phyloP scores from a whole-genome alignment of 345 rosid species.

The Aquilaria sinensis region DNA sequence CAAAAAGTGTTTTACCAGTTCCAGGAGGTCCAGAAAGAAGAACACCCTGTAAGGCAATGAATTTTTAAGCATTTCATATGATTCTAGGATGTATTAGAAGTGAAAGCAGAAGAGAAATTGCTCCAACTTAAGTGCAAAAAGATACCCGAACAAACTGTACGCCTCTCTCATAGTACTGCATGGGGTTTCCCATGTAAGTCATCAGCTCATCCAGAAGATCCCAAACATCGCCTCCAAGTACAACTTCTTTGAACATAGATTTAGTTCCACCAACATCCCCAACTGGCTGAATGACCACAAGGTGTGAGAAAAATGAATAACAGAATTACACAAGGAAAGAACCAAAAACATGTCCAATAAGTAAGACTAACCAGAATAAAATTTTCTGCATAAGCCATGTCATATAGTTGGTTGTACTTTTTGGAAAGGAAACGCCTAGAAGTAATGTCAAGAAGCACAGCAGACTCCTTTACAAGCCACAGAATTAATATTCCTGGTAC shows the following conservation, averaged over 20 bases:
- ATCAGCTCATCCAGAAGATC: conserved; percentile 95
- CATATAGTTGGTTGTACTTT: conserved; percentile 82
- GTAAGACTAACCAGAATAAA: conserved; percentile 67
- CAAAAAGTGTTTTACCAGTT: conserved; percentile 97
- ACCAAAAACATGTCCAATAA: conserved; percentile 2
- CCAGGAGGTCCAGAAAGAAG: conserved; percentile 99
- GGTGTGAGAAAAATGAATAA: not conserved
- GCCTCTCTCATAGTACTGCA: conserved; percentile 81
- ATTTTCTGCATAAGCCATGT: conserved; percentile 91
- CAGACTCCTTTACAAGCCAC: conserved; percentile 76
- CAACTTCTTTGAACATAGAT: conserved; percentile 90
- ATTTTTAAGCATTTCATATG: not conserved
- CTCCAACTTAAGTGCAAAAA: conserved; percentile 6
- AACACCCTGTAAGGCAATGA: conserved; percentile 61
- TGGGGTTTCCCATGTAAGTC: conserved; percentile 92
- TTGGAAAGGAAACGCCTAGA: conserved; percentile 81
- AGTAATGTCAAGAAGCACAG: conserved; percentile 72
- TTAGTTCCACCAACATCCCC: conserved; percentile 84
- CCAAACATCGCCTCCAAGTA: conserved; percentile 98
- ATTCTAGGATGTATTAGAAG: conserved; percentile 4
- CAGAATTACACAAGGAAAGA: not conserved
- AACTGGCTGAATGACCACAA: conserved; percentile 63
- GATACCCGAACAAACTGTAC: conserved; percentile 93
- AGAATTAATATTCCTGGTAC: conserved; percentile 75
- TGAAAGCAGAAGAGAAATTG: not conserved